These are phyloP conservation scores for Wickerhamiella bombiphila DNA, from an alignment of 805 yeast genomes.

Conservation along the genomic window DNA sequence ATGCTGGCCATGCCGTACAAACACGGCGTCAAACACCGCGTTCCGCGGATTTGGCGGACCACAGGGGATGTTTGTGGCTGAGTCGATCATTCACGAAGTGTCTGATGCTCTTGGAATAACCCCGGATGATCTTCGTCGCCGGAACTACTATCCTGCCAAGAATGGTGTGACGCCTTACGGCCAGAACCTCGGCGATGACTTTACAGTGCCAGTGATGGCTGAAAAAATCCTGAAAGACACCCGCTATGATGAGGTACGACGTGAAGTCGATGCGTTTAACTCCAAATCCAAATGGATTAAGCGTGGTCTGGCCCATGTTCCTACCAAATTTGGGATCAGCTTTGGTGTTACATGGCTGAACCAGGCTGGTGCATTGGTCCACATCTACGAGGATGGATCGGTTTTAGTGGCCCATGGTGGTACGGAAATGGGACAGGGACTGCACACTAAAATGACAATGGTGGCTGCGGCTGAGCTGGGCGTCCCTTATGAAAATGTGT, in stretches of 20 bases:
- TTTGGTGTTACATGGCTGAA: conserved; percentile 33
- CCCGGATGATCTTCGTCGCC: conserved; percentile 27
- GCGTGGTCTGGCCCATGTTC: conserved; percentile 33
- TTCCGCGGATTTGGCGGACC: conserved; percentile 38
- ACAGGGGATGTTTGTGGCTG: conserved; percentile 34
- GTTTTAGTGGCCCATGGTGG: conserved; percentile 34
- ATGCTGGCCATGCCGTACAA: conserved; percentile 31
- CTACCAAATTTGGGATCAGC: conserved; percentile 34
- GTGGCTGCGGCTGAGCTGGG: conserved; percentile 31
- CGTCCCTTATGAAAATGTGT: conserved; percentile 29
- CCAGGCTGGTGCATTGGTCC: conserved; percentile 36
- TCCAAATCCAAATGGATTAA: conserved; percentile 30
- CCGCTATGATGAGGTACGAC: conserved; percentile 24
- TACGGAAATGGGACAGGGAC: conserved; percentile 37
- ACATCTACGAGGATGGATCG: conserved; percentile 35
- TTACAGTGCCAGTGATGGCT: conserved; percentile 27
- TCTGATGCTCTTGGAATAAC: conserved; percentile 29
- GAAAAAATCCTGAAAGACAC: conserved; percentile 25
- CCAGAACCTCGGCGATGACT: conserved; percentile 30
- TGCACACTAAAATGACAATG: conserved; percentile 36
- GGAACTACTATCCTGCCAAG: conserved; percentile 25
- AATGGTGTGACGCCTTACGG: conserved; percentile 27
- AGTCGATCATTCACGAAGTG: conserved; percentile 28
- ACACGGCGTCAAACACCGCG: conserved; percentile 35
- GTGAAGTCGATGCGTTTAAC: conserved; percentile 30